These are phyloP conservation scores for Hymenoscyphus linearis DNA, from an alignment of 2,329 filamentous ascomycete genomes.

Conservation along the genomic window DNA sequence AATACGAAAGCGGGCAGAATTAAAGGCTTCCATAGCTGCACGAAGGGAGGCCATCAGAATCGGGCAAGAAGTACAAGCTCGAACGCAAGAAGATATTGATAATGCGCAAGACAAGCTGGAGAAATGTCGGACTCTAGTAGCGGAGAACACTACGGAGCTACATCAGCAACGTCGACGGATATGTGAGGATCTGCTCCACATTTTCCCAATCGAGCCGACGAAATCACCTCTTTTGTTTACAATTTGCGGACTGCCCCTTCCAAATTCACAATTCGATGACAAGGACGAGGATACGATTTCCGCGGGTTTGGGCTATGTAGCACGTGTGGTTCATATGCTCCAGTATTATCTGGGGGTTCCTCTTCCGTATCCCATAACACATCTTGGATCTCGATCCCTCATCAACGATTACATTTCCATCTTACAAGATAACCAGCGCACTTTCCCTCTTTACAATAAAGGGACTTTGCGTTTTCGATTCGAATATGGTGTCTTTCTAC, in stretches of 20 bases:
- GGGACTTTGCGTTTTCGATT: constrained; percentile 78
- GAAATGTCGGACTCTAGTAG: constrained; percentile 49
- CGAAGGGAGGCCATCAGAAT: constrained; percentile 62
- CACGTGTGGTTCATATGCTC: constrained; percentile 68
- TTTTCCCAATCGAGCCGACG: constrained; percentile 74
- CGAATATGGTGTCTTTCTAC: constrained; percentile 92
- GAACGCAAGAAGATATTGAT: constrained; percentile 54
- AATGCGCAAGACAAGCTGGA: constrained; percentile 55
- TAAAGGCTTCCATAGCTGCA: constrained; percentile 59
- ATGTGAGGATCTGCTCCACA: constrained; percentile 71
- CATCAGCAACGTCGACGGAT: constrained; percentile 83
- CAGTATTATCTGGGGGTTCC: constrained; percentile 77
- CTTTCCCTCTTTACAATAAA: constrained; percentile 77
- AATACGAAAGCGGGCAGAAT: constrained; percentile 58
- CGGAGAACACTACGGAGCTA: constrained; percentile 58
- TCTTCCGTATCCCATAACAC: constrained; percentile 73
- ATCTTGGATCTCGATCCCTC: constrained; percentile 62
- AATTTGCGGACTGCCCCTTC: constrained; percentile 71
- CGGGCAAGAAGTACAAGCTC: constrained; percentile 55
- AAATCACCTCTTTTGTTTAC: constrained; percentile 69
- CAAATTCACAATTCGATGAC: constrained; percentile 74
- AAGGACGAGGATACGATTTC: constrained; percentile 66
- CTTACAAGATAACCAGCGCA: constrained; percentile 41
- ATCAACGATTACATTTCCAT: constrained; percentile 36
- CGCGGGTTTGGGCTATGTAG: constrained; percentile 75